A percentile compares a stretch with the other conserved stretches of the same genome.
Evolutionary conservation across 805 yeast genomes (phyloP).

Genomic region (Ogataea pilisensis): DNA sequence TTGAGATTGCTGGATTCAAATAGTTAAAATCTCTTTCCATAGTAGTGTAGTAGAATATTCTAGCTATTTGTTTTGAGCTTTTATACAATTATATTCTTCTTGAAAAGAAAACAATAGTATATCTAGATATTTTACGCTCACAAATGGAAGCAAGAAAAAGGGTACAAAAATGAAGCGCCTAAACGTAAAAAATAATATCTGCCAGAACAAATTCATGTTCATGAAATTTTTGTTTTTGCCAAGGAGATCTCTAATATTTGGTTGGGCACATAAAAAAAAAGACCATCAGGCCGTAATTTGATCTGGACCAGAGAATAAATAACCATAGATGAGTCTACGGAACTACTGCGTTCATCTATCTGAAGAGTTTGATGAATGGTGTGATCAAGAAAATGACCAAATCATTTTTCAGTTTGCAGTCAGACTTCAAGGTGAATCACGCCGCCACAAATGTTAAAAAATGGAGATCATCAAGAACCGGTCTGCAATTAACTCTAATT

Average conservation of each 20-base stretch:
- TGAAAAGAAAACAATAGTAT: too few relatives aligned
- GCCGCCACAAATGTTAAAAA: slow-evolving; percentile 69
- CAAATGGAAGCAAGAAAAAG: too few relatives aligned
- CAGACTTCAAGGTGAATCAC: slow-evolving; percentile 63
- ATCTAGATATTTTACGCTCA: too few relatives aligned
- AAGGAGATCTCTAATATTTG: not conserved
- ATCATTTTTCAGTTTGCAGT: slow-evolving; percentile 37
- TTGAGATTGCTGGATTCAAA: slow-evolving; percentile 14
- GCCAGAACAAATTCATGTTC: not conserved
- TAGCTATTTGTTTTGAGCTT: too few relatives aligned
- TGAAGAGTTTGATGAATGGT: slow-evolving; percentile 2
- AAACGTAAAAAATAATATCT: not conserved
- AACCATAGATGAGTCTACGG: too few relatives aligned
- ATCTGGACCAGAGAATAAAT: too few relatives aligned
- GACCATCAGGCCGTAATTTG: too few relatives aligned
- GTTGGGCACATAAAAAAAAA: too few relatives aligned
- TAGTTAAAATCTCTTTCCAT: slow-evolving; percentile 4
- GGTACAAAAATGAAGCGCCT: not conserved
- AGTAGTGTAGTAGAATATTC: too few relatives aligned
- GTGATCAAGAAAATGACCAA: slow-evolving; percentile 12
- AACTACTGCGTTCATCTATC: too few relatives aligned
- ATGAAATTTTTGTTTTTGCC: not conserved
- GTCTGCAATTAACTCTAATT: slow-evolving; percentile 73
- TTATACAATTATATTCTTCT: too few relatives aligned
- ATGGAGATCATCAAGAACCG: slow-evolving; percentile 78